phyloP scores from a whole-genome alignment of 371 early-diverging fungal species.

The Sporodiniella umbellata region DNA sequence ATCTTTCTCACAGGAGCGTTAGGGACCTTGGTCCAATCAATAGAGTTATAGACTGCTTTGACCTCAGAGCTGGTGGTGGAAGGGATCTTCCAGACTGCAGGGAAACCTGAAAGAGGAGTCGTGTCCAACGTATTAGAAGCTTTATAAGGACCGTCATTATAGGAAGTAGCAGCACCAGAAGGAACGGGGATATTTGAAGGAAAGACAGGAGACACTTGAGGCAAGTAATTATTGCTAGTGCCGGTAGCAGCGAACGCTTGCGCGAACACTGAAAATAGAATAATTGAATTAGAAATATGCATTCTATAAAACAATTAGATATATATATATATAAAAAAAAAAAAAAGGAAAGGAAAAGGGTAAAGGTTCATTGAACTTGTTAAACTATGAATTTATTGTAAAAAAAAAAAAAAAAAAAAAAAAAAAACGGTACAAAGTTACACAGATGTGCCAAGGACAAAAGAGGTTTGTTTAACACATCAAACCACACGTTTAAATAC shows the following conservation, averaged over 20 bases:
- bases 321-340: neutral
- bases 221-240: neutral
- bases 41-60: slow-evolving; percentile 13
- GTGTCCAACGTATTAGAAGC: slow-evolving; percentile 11
- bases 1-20: slow-evolving; percentile 20
- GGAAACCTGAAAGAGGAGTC: slow-evolving; percentile 10
- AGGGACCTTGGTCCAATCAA: slow-evolving; percentile 23
- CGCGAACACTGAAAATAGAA: slow-evolving; percentile 1
- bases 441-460: neutral
- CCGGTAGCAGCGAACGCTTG: slow-evolving; percentile 9
- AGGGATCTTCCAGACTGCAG: slow-evolving; percentile 13
- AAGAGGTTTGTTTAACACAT: neutral
- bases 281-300: neutral
- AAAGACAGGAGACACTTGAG: slow-evolving; percentile 34
- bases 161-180: slow-evolving; percentile 24
- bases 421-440: neutral
- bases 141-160: slow-evolving; percentile 23
- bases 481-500: neutral
- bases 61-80: slow-evolving; percentile 20
- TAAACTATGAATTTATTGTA: too few relatives aligned
- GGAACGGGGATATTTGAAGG: slow-evolving; percentile 24
- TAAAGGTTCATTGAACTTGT: too few relatives aligned
- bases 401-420: too few relatives aligned
- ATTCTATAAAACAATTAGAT: neutral
- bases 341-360: neutral